Evolutionary conservation across 129 eudicot species (phyloP), one percentile per base, ranked within the genome.

Genomic region (Artemisia annua): DNA sequence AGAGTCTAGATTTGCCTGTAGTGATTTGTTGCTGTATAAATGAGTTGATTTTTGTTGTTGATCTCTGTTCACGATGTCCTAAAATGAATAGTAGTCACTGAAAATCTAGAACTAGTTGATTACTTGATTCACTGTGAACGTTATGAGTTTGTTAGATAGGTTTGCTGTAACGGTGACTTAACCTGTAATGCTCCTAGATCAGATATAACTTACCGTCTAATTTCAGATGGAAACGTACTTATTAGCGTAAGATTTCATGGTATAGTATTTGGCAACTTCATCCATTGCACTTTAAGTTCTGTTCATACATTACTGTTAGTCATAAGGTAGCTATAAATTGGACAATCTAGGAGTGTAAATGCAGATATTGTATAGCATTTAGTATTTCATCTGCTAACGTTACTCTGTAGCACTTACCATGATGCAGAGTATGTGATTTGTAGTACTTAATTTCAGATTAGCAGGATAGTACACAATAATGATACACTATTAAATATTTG

Each of bases 151-250:
- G 28, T 30, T 56, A 48, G 51, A 18, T 63, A 53, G 3, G 61
- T 39, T 28, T 39, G 46, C 46, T 6, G 46, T 39, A 7, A 15
- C 57, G 18, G 57, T 52, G 57, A 11, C 57, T 52, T 52, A 1
- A 52, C 14, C n/a, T 14, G 18, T 52, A 52, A 52, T 15, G 35
- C 59, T 67, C 53, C 26, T 20, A 32, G 63, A 63, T 20, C 50
- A 50, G 68, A 54, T 64, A 44, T 56, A 61, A 46, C 65, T 78
- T 63, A 52, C 17, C 3, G 61, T 63, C 69, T 35, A 68, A 64
- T 78, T 68, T 63, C 30, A 39, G 67, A 66, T 78, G 15, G 13
- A 71, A 28, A 28, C 13, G 69, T 54, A 56, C n/a, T 44, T 64
- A 55, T 14, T 78, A 46, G 53, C 67, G 63, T 44, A 35, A 54